These are phyloP conservation scores for Euphrasia arctica DNA, from an alignment of 305 asterid genomes.

Conservation along the genomic window DNA sequence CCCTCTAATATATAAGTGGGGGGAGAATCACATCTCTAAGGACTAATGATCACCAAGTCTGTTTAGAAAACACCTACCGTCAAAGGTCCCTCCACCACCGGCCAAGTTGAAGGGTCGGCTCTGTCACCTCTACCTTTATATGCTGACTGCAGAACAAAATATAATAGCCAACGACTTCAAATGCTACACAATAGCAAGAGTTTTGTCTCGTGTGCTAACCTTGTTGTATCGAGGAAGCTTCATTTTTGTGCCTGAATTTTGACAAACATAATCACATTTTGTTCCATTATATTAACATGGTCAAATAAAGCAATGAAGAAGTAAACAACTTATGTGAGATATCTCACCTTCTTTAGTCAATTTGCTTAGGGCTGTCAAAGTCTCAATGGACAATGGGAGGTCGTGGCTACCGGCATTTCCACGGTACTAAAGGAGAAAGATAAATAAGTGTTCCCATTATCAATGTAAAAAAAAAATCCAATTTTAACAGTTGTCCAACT, in stretches of 20 bases:
- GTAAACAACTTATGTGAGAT: conserved; percentile 19
- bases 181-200: conserved; percentile 25
- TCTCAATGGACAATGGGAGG: conserved; percentile 75
- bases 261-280: conserved; percentile 24
- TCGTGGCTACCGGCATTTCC: conserved; percentile 99
- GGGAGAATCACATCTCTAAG: not conserved
- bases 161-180: conserved; percentile 31
- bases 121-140: conserved; percentile 91
- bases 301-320: conserved; percentile 17
- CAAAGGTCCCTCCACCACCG: conserved; percentile 93
- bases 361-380: conserved; percentile 57
- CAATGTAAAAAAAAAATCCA: not conserved
- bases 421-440: conserved; percentile 50
- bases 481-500: conserved; percentile 17
- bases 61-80: conserved; percentile 47
- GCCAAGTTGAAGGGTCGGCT: conserved; percentile 90
- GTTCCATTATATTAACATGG: conserved; percentile 15
- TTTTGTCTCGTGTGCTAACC: conserved; percentile 42
- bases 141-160: conserved; percentile 65
- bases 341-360: conserved; percentile 79
- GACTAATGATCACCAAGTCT: not conserved
- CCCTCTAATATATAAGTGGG: not conserved
- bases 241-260: conserved; percentile 69
- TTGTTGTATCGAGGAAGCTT: conserved; percentile 92
- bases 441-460: conserved; percentile 12